Conservation (phyloP, 208 protist species). For the Leishmania major region DNA sequence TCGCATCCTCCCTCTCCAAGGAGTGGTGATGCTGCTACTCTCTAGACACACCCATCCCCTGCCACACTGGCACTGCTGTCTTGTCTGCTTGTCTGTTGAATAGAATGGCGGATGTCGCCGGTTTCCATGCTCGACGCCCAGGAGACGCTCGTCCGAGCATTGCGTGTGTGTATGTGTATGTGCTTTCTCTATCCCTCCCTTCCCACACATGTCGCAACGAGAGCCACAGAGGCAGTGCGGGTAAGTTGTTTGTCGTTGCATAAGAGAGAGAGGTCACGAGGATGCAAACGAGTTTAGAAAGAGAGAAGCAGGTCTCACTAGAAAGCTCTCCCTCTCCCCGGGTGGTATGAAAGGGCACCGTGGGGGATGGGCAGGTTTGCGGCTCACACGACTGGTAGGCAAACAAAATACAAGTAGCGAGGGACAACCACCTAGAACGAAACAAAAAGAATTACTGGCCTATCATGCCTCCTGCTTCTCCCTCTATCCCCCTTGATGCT, state of each 20-base stretch:
- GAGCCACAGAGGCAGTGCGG: not conserved
- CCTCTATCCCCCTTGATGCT: not conserved
- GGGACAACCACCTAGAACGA: conserved; percentile 1
- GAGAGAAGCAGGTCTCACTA: not conserved
- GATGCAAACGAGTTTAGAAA: not conserved
- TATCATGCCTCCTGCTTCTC: not conserved
- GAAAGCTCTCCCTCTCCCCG: not conserved
- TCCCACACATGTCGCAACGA: not conserved
- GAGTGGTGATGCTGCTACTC: not conserved
- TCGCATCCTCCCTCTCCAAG: not conserved
- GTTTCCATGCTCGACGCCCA: not conserved
- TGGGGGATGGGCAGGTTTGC: not conserved
- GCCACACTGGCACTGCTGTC: not conserved
- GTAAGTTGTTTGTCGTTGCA: not conserved
- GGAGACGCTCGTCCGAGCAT: not conserved
- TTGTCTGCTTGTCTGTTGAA: not conserved
- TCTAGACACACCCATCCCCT: not conserved
- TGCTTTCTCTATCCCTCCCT: not conserved
- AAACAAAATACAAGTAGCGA: not conserved
- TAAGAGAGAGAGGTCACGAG: not conserved
- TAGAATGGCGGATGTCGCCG: not conserved
- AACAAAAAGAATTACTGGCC: not conserved
- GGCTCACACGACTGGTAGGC: not conserved
- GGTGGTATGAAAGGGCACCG: not conserved
- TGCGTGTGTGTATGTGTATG: not conserved